Base-by-base conservation (phyloP, 2,329 filamentous ascomycete species). In the Cadophora sp. region DNA sequence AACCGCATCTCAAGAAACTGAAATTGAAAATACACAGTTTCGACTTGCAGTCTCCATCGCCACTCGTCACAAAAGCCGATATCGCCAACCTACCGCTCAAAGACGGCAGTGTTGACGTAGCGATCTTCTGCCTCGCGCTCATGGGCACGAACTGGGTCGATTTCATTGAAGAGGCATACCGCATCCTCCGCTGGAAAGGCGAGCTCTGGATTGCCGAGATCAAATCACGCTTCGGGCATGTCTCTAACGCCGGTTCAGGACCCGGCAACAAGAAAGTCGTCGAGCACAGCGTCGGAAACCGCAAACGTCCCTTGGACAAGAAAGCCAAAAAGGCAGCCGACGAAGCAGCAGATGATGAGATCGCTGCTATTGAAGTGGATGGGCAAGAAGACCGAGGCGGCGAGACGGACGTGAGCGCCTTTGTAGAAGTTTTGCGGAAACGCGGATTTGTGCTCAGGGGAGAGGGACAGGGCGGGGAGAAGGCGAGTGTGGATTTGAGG, bases 81-180 rank as follows among this genome's bases (percentile, higher is more conserved):
- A 96, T 98, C 63, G 91, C 94, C 34, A 87, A 91, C 68, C 83
- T 99, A 1, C 95, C 95, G 0, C 82, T 97, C 0, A 83, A 83
- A 5, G 89, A 94, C 73, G 90, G 89, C 55, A 89, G 87, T 70
- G 89, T 94, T 69, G 94, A 99, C 79, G 86, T 99, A 5, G 92
- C 92, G 60, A 90, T 99, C 73, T 98, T 98, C 84, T 99, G 96
- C 80, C 86, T 99, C 37, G 96, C 95, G 61, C 87, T 99, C 68
- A 99, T 99, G 96, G 96, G 96, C 77, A 99, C 96, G 65, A 99
- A 99, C 82, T 99, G 96, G 95, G 87, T 97, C 64, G 90, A 93
- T 75, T 98, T 99, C 79, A 87, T 99, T 76, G 96, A 98, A 81
- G 96, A 99, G 82, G 95, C 95, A 16, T 97, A 93, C 83, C 90